Evolutionary conservation across 805 yeast species (phyloP), one percentile per base, ranked within the genome.

Genomic region (Barnettozyma sp.): DNA sequence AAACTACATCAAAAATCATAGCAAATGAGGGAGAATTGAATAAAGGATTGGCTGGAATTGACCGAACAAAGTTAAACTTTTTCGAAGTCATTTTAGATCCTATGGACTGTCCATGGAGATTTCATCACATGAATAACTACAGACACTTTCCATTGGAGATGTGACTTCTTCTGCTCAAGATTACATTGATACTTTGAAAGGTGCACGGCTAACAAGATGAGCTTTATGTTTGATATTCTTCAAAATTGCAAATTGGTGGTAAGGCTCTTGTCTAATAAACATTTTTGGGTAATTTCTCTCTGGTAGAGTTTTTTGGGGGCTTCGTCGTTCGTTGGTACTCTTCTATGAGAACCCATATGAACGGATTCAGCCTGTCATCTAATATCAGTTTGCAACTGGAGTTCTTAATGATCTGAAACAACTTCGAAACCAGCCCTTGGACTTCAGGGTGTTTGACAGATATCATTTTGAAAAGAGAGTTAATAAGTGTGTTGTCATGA

Each of bases 21-120:
- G 43, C 52, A n/a, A 60, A 23, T 56, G 66, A 46, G 67, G 68
- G 36, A 43, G 74, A 39, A 49, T 55, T 25, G 44, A 45, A 38
- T 20, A 30, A 25, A 20, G 56, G 62, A 33, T 47, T 66, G 23
- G 62, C 62, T 21, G 52, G 63, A 30, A 45, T 46, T 21, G 55
- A 55, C 7, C 53, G 36, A 15, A 35, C 36, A 16, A 59, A 52
- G 20, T 59, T 77, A 22, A 68, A 73, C 47, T 56, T 82, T 37
- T 62, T 73, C 20, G 92, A 82, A 55, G 71, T 82, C 16, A 64
- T 66, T 26, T 58, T 82, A 54, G 82, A 67, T 40, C 62, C 60
- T 43, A 52, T 70, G 49, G 90, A 82, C 54, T 73, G 73, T 47
- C 87, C 88, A 14, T 67, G 77, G 71, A 69, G 79, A 49, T 67